phyloP scores from a whole-genome alignment of 1,284 basidiomycete genomes.

The Sphaerobolus stellatus region DNA sequence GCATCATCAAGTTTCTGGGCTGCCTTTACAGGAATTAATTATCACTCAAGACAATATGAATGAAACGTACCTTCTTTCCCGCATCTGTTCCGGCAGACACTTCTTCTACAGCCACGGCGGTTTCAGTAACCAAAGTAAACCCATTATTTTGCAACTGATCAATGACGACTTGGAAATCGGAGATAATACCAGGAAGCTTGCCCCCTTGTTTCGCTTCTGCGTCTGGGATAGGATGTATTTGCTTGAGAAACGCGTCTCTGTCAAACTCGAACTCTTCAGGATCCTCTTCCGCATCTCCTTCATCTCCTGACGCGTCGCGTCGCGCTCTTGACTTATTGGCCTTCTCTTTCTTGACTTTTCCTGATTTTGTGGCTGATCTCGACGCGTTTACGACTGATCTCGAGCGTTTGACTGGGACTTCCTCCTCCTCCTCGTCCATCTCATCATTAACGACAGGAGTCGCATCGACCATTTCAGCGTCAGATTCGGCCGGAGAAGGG shows the following conservation, averaged over 20 bases:
- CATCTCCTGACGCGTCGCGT: slow-evolving; percentile 3
- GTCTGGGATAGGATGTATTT: slow-evolving; percentile 4
- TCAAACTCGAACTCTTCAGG: slow-evolving; percentile 10
- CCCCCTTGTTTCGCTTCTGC: slow-evolving; percentile 1
- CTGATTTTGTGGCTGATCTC: background rate
- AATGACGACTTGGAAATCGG: slow-evolving; percentile 2
- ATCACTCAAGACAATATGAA: background rate
- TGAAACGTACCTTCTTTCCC: slow-evolving; percentile 45
- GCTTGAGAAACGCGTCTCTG: slow-evolving; percentile 9
- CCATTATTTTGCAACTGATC: slow-evolving; percentile 42
- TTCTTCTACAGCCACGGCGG: slow-evolving; percentile 63
- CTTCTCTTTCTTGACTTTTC: slow-evolving; percentile 9
- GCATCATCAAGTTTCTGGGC: slow-evolving; percentile 58
- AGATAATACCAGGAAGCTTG: slow-evolving; percentile 2
- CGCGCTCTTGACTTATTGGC: background rate
- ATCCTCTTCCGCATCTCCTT: background rate
- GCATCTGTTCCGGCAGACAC: slow-evolving; percentile 51
- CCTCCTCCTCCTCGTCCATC: background rate
- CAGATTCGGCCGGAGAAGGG: background rate
- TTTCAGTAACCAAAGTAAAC: slow-evolving; percentile 49
- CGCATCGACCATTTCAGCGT: slow-evolving; percentile 5
- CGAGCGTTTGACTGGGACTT: background rate
- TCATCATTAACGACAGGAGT: slow-evolving; percentile 1
- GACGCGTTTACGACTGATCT: background rate
- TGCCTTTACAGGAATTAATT: slow-evolving; percentile 29